Evolutionary conservation across 2,329 filamentous ascomycete species (phyloP), one percentile per base, ranked within the genome.

Genomic region (Fusarium nygamai): DNA sequence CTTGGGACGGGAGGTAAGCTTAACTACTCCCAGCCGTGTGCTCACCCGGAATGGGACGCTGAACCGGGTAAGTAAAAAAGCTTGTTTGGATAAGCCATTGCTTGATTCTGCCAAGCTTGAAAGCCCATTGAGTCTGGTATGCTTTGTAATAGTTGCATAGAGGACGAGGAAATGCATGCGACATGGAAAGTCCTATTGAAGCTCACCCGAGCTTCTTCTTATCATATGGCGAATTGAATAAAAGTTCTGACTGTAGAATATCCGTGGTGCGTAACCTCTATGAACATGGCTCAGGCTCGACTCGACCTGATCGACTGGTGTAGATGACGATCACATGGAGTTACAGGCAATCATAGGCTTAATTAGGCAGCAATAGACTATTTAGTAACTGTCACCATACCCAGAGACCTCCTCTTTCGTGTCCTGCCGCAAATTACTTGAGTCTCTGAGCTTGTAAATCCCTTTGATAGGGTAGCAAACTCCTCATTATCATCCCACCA

Each of bases 201-300:
- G 3, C 2, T 7, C 5, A 11, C 6, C n/a, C 16, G 2, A 0
- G 2, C 16, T 44, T 17, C 5, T 9, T n/a, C n/a, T 11, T 8
- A 5, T 11, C 5, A 11, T n/a, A 8, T 7, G 4, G 22, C 8
- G 16, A 6, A 12, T 8, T 6, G 16, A 43, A n/a, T 4, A 1
- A 14, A 8, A 3, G 8, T 31, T 29, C 29, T 8, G 29, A 29
- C 29, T 8, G 29, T n/a, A n/a, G n/a, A n/a, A n/a, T n/a, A n/a
- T n/a, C n/a, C n/a, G n/a, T n/a, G n/a, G n/a, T n/a, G n/a, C n/a
- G n/a, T n/a, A n/a, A n/a, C n/a, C n/a, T n/a, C n/a, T n/a, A n/a
- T n/a, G n/a, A n/a, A n/a, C n/a, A n/a, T n/a, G n/a, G n/a, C n/a
- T n/a, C n/a, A n/a, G n/a, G n/a, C n/a, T n/a, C n/a, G n/a, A n/a